A percentile compares a stretch with the other conserved stretches of the same genome.
phyloP scores from a whole-genome alignment of 108 stramenopile genomes.

The Parmales sp. region DNA sequence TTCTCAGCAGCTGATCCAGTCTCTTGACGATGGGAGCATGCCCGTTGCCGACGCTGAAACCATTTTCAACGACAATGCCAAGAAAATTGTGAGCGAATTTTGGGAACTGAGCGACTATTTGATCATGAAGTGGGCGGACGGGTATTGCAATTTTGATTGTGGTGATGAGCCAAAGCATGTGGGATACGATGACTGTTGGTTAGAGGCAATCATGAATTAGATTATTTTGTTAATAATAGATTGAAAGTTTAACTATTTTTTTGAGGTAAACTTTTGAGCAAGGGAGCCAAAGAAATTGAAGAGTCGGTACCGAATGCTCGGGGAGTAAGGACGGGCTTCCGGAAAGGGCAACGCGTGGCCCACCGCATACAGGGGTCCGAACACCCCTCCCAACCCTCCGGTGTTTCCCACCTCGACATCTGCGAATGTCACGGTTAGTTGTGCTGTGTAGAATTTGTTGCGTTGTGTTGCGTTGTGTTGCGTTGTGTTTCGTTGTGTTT shows the following conservation, averaged over 20 bases:
- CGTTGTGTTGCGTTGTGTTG: too few species aligned
- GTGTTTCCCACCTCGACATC: slow-evolving; percentile 68
- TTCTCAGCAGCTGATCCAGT: not conserved
- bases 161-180: not conserved
- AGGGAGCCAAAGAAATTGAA: slow-evolving; percentile 30
- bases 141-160: not conserved
- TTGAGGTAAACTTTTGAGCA: slow-evolving; percentile 10
- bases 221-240: not conserved
- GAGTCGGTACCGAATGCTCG: slow-evolving; percentile 35
- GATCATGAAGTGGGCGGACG: not conserved
- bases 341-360: slow-evolving; percentile 55
- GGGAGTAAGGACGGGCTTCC: slow-evolving; percentile 57
- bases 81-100: not conserved
- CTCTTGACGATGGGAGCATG: not conserved
- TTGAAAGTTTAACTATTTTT: not conserved
- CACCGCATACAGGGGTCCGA: slow-evolving; percentile 57
- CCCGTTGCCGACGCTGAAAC: not conserved
- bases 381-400: slow-evolving; percentile 63
- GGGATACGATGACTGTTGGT: not conserved
- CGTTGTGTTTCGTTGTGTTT: too few species aligned
- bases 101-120: not conserved
- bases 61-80: not conserved
- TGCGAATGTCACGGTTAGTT: too few species aligned
- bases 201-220: not conserved
- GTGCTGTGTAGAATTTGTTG: too few species aligned